Evolutionary conservation across 2,329 filamentous ascomycete species (phyloP), one percentile per base, ranked within the genome.

Genomic region (Chlorencoelia australis): DNA sequence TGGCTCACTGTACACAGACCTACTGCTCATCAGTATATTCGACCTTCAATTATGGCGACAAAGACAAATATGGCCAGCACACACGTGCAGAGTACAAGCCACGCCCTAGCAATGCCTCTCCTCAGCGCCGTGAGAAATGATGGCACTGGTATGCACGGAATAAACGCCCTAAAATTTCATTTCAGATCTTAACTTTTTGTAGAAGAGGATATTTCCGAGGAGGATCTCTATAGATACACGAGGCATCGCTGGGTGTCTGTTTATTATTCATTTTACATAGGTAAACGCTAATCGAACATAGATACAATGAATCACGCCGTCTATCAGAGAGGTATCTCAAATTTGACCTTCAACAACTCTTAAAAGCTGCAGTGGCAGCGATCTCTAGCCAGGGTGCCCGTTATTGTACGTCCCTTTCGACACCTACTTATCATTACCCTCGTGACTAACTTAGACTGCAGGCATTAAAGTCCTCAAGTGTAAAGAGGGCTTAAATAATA

Each of bases 401-500:
- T 20, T 29, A 17, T 34, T 39, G 36, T 33, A 29, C 17, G 30
- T 22, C 15, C 19, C 24, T n/a, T 33, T 33, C 18, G 4, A 22
- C 22, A 25, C 6, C 6, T 25, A 14, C 20, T 17, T 21, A 20
- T 19, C 19, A 36, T 37, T 22, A 37, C 13, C 6, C 33, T 37
- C 14, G 4, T 29, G 15, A 37, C 39, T 41, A 21, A 41, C 21
- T 37, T 15, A n/a, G 16, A 37, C 17, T 6, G 13, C 16, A 40
- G 33, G 33, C 15, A 40, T 29, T 28, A 30, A 33, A 40, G 25
- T 41, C 16, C 13, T 45, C 7, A 53, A 51, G 24, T 50, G 48
- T 39, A 35, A 46, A 6, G 49, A 54, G 40, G 49, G 50, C 11
- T 39, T 51, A 27, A 45, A 43, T 40, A 54, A 51, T 28, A 55